Conservation (phyloP, 139 green algal species). For the Chlorella sp. region DNA sequence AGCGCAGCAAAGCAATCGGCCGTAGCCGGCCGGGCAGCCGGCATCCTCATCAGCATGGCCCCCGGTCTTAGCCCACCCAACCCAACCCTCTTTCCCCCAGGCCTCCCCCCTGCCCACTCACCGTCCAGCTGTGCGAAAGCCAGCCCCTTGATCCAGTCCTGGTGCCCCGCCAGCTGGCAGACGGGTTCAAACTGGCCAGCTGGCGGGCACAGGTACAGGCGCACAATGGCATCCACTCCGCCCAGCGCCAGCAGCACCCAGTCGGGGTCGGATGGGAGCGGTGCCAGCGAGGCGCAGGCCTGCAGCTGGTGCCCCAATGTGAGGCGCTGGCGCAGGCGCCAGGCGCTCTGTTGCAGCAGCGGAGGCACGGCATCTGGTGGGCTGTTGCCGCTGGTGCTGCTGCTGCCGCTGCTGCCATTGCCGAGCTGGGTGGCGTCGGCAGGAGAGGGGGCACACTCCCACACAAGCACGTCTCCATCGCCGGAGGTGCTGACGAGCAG, state of each 20-base stretch:
- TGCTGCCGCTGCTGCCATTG: neutral
- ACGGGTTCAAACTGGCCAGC: constrained; percentile 57
- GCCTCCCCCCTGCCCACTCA: neutral
- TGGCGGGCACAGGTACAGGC: constrained; percentile 61
- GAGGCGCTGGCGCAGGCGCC: constrained; percentile 28
- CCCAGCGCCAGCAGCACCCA: constrained; percentile 80
- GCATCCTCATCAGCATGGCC: neutral
- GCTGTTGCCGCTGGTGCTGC: neutral
- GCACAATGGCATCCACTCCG: constrained; percentile 71
- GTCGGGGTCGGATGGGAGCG: constrained; percentile 51
- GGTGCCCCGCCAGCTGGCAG: constrained; percentile 76
- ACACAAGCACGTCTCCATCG: constrained; percentile 61
- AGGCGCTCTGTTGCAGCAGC: neutral
- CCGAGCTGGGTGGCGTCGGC: neutral
- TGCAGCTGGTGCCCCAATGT: constrained; percentile 63
- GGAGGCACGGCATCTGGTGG: neutral
- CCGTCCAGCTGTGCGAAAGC: constrained; percentile 61
- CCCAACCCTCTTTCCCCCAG: too few species aligned
- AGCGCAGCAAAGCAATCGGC: neutral
- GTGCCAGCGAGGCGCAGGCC: constrained; percentile 64
- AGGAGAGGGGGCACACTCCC: constrained; percentile 43
- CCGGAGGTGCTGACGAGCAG: constrained; percentile 66
- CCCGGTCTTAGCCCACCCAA: neutral
- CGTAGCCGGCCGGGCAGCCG: neutral
- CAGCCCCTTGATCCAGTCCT: constrained; percentile 88